Evolutionary conservation across 768 basidiomycete species (phyloP), one percentile per base, ranked within the genome.

Genomic region (Coprinopsis strossmayeri): DNA sequence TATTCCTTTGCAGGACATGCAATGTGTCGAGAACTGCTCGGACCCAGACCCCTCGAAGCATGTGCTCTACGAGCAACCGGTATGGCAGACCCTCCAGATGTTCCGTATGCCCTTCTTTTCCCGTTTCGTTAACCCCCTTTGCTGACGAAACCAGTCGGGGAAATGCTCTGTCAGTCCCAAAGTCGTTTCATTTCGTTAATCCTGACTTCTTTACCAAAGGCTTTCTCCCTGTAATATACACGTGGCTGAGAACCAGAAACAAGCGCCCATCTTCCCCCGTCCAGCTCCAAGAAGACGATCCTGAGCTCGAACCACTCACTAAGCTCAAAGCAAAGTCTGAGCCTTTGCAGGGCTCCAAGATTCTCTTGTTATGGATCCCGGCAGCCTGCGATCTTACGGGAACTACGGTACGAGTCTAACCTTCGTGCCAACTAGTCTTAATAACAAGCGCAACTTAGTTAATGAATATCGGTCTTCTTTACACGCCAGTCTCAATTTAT

Each of bases 401-500:
- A 17, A 94, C 92, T 20, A 93, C 91, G 47, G 87, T 87, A 56
- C 65, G 87, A 75, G 47, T 51, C 35, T 32, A 26, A 41, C 38
- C 55, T 47, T 44, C 45, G 50, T 52, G 34, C 9, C 35, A 9
- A 37, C 50, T 21, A 46, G 35, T 57, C 48, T 48, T 49, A 62
- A 74, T 69, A 69, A 32, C 30, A 20, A 20, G 32, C 50, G 53
- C 49, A 44, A 30, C 40, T 35, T 50, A 79, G 77, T 61, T 96
- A 55, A 97, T 98, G 96, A 96, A 96, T 61, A 74, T 95, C 55
- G 96, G 96, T 47, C 77, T 99, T 40, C 77, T 99, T 30, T 91
- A 94, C 65, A 94, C 93, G 1, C 95, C 95, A 24, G 96, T 99
- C 47, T 93, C 90, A 35, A 91, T 97, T 57, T 98, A 91, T 72